Conservation (phyloP, 2,329 filamentous ascomycete genomes). For the Pseudopithomyces chartarum region DNA sequence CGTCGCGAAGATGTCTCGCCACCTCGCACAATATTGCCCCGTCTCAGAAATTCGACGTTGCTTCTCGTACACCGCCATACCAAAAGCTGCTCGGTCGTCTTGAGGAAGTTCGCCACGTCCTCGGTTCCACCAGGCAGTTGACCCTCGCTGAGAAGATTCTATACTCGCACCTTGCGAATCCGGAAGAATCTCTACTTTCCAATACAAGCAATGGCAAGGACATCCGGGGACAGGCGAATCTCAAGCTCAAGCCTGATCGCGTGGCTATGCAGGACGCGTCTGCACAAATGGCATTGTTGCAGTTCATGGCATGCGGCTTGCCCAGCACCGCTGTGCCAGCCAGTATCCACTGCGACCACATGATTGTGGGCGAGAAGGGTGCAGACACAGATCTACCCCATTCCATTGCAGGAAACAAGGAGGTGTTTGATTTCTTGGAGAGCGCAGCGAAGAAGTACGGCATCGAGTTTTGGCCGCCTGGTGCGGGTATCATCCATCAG, state of each 20-base stretch:
- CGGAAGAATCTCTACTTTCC: constrained; percentile 83
- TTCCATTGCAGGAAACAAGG: constrained; percentile 89
- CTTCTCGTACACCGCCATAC: constrained; percentile 75
- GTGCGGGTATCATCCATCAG: constrained; percentile 72
- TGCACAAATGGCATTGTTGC: constrained; percentile 95
- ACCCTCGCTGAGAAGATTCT: constrained; percentile 98
- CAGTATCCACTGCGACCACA: constrained; percentile 97
- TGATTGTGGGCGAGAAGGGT: constrained; percentile 94
- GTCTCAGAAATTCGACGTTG: constrained; percentile 44
- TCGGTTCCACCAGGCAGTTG: constrained; percentile 67
- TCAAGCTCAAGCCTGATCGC: constrained; percentile 95
- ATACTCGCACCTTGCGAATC: constrained; percentile 90
- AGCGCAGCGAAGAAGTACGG: constrained; percentile 67
- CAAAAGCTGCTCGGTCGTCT: constrained; percentile 79
- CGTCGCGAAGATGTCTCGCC: constrained; percentile 36
- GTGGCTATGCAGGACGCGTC: constrained; percentile 99
- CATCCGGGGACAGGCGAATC: constrained; percentile 85
- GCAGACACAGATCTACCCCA: constrained; percentile 83
- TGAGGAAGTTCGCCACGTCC: constrained; percentile 72
- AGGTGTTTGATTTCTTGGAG: constrained; percentile 97
- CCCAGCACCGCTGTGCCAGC: constrained; percentile 89
- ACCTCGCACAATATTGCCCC: constrained; percentile 35
- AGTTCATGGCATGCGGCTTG: constrained; percentile 97
- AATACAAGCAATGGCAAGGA: constrained; percentile 82
- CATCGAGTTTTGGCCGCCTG: constrained; percentile 51